Conservation (phyloP, 2,329 filamentous ascomycete species). For the Cryoendolithus antarcticus region DNA sequence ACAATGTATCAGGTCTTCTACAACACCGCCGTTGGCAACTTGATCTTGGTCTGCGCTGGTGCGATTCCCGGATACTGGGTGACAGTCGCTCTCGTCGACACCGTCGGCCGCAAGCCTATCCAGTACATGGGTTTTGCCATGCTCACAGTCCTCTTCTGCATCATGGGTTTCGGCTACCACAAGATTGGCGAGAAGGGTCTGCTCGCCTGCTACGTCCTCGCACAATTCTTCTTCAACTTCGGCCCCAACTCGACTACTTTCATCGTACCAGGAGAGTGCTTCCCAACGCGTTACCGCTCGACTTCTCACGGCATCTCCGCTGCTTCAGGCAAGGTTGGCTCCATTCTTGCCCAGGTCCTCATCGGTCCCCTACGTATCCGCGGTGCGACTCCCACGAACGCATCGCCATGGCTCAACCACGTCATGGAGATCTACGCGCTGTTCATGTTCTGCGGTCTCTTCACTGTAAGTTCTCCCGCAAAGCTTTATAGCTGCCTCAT, state of each 20-base stretch:
- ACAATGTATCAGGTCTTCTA: slow-evolving; percentile 58
- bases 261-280: slow-evolving; percentile 39
- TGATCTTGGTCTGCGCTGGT: slow-evolving; percentile 66
- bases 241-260: slow-evolving; percentile 40
- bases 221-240: slow-evolving; percentile 43
- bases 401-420: slow-evolving; percentile 55
- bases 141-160: slow-evolving; percentile 36
- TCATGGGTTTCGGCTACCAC: slow-evolving; percentile 38
- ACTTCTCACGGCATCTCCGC: slow-evolving; percentile 39
- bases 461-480: slow-evolving; percentile 29
- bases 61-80: slow-evolving; percentile 77
- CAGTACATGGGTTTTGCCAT: slow-evolving; percentile 46
- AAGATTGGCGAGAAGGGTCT: slow-evolving; percentile 29
- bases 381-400: slow-evolving; percentile 40
- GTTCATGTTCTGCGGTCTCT: slow-evolving; percentile 64
- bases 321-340: slow-evolving; percentile 36
- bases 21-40: slow-evolving; percentile 65
- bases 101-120: slow-evolving; percentile 63
- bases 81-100: slow-evolving; percentile 62
- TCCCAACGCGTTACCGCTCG: slow-evolving; percentile 37
- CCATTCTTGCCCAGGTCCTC: slow-evolving; percentile 38
- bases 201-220: slow-evolving; percentile 35
- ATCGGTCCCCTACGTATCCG: slow-evolving; percentile 40
- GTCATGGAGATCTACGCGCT: slow-evolving; percentile 68
- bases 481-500: too few species aligned